Evolutionary conservation across 176 grass and related monocot species (phyloP), one percentile per base, ranked within the genome.

Genomic region (Carex kokanica): DNA sequence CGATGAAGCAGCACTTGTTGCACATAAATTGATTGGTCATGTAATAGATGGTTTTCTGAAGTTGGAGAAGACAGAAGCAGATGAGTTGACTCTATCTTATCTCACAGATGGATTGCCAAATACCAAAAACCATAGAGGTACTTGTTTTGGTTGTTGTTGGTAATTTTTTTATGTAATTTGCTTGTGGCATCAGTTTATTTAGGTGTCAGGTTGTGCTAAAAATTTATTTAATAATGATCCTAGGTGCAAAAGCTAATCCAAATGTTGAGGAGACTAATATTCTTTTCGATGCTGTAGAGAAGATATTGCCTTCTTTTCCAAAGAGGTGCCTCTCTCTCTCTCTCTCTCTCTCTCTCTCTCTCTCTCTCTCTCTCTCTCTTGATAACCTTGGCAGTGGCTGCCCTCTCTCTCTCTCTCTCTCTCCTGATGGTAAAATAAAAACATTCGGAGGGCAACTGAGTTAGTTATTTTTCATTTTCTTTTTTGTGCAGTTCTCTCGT

Each of bases 1-100:
- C 80, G 89, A 93, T 85, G 84, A 88, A 84, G 90, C 88, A 64
- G 86, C 87, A 69, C 62, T 84, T 72, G 27, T 88, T 55, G 87
- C 91, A 40, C 81, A 89, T 55, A 83, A 85, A 31, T 63, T 91
- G 66, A 88, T 91, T 73, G 87, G 89, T n/a, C 56, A 81, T 58
- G 53, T 97, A 52, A 85, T 91, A 54, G 81, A 91, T 81, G 90
- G 79, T 62, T 88, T 87, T 77, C 29, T 93, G 47, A 64, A 70
- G 18, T 10, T 40, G 43, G 81, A 86, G 80, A 85, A 85, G 5
- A 74, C 43, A 34, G 80, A 85, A 67, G 27, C 78, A 75, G 72
- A 89, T 67, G 11, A 56, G 20, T 54, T 66, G 49, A 78, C 85
- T 81, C 75, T 23, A 82, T 9, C 32, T 84, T 84, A 88, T 91